These are phyloP conservation scores for Peziza echinospora DNA, from an alignment of 495 filamentous ascomycete genomes.

Conservation along the genomic window DNA sequence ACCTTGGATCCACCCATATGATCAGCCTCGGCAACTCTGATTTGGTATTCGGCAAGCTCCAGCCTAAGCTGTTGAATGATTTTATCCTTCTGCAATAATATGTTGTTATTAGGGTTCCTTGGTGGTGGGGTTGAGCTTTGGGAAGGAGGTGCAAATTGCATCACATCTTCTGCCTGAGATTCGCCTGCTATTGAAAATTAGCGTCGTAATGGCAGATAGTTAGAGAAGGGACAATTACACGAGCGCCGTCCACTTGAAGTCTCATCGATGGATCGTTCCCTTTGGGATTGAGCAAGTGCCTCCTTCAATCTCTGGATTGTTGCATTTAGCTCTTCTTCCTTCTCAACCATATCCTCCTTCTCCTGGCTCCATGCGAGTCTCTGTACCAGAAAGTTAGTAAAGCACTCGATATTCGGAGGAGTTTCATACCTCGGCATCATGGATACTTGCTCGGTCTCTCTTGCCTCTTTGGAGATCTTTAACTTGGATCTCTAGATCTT, in stretches of 20 bases:
- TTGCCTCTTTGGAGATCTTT: slow-evolving; percentile 56
- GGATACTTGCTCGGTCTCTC: slow-evolving; percentile 70
- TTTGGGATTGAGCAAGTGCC: slow-evolving; percentile 37
- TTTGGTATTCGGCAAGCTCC: slow-evolving; percentile 83
- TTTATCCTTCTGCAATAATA: slow-evolving; percentile 85
- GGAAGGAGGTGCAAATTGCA: background rate
- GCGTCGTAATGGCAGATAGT: too few relatives aligned
- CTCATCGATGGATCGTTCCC: slow-evolving; percentile 8
- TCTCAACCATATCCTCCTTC: slow-evolving; percentile 62
- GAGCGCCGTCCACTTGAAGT: background rate
- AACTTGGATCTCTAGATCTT: slow-evolving; percentile 57
- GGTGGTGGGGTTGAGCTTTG: slow-evolving; percentile 14
- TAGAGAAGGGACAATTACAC: too few relatives aligned
- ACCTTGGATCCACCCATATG: slow-evolving; percentile 69
- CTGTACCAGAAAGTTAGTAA: slow-evolving; percentile 4
- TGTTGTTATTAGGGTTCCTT: slow-evolving; percentile 46
- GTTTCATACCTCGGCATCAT: slow-evolving; percentile 49
- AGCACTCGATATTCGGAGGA: too few relatives aligned
- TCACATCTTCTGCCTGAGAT: background rate
- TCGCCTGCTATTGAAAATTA: background rate
- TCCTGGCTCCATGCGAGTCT: slow-evolving; percentile 70
- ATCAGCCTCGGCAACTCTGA: slow-evolving; percentile 85
- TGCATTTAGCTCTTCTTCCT: slow-evolving; percentile 71
- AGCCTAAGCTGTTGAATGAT: slow-evolving; percentile 78
- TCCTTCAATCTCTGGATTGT: slow-evolving; percentile 84